phyloP scores from a whole-genome alignment of 352 stramenopile species.

The Phytophthora pinifolia region DNA sequence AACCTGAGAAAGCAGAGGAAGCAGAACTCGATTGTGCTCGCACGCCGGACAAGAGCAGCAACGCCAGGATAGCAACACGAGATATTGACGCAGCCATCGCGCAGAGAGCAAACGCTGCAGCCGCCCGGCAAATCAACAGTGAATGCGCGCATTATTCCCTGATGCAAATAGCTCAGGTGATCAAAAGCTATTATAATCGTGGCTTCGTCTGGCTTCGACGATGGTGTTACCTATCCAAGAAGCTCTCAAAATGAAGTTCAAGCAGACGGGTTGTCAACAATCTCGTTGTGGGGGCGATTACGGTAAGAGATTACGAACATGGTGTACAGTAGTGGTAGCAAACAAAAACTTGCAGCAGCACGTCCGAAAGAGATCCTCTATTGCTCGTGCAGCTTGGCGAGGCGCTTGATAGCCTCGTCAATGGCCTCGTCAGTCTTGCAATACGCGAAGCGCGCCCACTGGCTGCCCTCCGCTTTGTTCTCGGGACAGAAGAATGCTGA shows the following conservation, averaged over 20 bases:
- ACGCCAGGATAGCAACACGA: neutral
- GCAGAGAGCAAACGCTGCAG: neutral
- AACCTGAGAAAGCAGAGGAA: constrained; percentile 10
- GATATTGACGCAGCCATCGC: constrained; percentile 18
- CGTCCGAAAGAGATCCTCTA: constrained; percentile 4
- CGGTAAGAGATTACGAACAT: neutral
- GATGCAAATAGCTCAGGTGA: constrained; percentile 13
- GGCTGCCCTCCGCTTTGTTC: constrained; percentile 73
- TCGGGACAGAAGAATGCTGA: constrained; percentile 90
- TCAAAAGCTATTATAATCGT: constrained; percentile 15
- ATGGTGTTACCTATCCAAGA: too few species aligned
- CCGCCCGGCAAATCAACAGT: constrained; percentile 20
- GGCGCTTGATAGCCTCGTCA: constrained; percentile 76
- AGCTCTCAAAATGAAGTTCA: too few species aligned
- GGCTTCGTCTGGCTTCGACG: neutral
- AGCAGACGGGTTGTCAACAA: too few species aligned
- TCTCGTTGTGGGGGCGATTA: too few species aligned
- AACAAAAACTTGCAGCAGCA: neutral
- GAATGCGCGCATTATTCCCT: constrained; percentile 4
- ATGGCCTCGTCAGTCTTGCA: constrained; percentile 96
- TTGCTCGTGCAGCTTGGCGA: constrained; percentile 39
- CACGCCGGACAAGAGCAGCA: constrained; percentile 12
- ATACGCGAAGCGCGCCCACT: constrained; percentile 93
- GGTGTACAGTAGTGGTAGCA: neutral
- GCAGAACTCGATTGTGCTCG: constrained; percentile 15